Evolutionary conservation across 805 yeast species (phyloP).

Genomic region (Wickerhamomyces alni): DNA sequence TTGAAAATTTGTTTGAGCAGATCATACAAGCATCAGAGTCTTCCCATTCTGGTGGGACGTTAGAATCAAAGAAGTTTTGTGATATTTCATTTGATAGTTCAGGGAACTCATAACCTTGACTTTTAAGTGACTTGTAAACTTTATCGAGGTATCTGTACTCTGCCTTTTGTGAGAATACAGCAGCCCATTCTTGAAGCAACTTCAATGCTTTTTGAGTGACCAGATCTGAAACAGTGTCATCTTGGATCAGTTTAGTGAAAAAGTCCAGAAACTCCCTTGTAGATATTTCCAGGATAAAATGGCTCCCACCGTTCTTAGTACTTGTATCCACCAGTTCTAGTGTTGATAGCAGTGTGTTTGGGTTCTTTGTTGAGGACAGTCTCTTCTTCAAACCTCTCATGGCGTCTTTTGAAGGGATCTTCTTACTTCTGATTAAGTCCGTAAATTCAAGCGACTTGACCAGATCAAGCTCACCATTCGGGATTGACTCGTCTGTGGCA

Average conservation of each 20-base stretch:
- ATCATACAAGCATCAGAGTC: slow-evolving; percentile 95
- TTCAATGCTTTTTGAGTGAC: slow-evolving; percentile 58
- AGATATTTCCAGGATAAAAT: slow-evolving; percentile 72
- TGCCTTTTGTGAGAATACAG: slow-evolving; percentile 61
- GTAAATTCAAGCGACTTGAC: slow-evolving; percentile 76
- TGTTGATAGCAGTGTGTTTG: slow-evolving; percentile 71
- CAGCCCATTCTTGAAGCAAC: slow-evolving; percentile 71
- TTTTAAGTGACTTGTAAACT: slow-evolving; percentile 51
- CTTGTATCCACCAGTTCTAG: slow-evolving; percentile 79
- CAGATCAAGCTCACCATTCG: slow-evolving; percentile 83
- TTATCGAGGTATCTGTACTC: slow-evolving; percentile 61
- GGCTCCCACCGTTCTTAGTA: slow-evolving; percentile 88
- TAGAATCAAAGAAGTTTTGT: slow-evolving; percentile 67
- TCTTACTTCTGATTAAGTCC: slow-evolving; percentile 78
- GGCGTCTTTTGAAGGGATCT: slow-evolving; percentile 71
- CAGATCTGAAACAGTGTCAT: slow-evolving; percentile 36
- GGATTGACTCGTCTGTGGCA: slow-evolving; percentile 87
- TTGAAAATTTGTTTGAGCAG: slow-evolving; percentile 73
- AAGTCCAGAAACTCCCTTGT: slow-evolving; percentile 85
- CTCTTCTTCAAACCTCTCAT: slow-evolving; percentile 81
- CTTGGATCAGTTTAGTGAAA: slow-evolving; percentile 38
- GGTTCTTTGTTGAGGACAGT: slow-evolving; percentile 58
- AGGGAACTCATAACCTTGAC: slow-evolving; percentile 69
- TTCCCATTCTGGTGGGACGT: slow-evolving; percentile 96
- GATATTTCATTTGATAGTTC: slow-evolving; percentile 27